Evolutionary conservation across 2,329 filamentous ascomycete species (phyloP), one percentile per base, ranked within the genome.

Genomic region (Fusarium sp.): DNA sequence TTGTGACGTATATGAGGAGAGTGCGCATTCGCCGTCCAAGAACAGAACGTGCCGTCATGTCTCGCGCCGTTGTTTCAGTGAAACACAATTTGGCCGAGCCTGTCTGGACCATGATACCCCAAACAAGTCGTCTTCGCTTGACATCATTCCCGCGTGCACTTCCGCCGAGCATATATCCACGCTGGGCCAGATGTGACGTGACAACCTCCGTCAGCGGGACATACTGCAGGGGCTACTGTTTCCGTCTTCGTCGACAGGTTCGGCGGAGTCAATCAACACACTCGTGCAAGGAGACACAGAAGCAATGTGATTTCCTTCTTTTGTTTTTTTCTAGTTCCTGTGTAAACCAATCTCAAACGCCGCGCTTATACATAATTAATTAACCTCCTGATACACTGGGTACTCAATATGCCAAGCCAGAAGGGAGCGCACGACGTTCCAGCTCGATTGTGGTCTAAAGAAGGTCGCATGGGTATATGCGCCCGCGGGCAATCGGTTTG

Each of bases 341-440:
- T 66, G 66, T 74, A 69, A 63, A 70, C 49, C 65, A 70, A 74
- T 73, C 69, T 75, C 72, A 75, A 79, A 80, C 78, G 78, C 78
- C 78, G 58, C 78, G 78, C 78, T 80, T 70, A 77, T 78, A 74
- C 74, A 78, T 72, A 58, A 75, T 69, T 70, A 75, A 74, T 70
- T 46, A 64, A 71, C 72, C 65, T 67, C 57, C 65, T 51, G 67
- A 63, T 71, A 68, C 50, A 63, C 58, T 62, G 18, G 34, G 34
- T 37, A 55, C 62, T 62, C 62, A 54, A 57, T 37, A 54, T 62
- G 53, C 61, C 64, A 69, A 54, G 63, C 56, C 60, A 65, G 62
- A 63, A 56, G 54, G 66, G 49, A 71, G 59, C 58, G 56, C 55
- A 61, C 46, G 49, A 60, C 50, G 61, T 65, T 67, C 67, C 62